A percentile compares a stretch with the other conserved stretches of the same genome.
These are phyloP conservation scores for Castanea sativa DNA, from an alignment of 306 rosid species.

Conservation along the genomic window DNA sequence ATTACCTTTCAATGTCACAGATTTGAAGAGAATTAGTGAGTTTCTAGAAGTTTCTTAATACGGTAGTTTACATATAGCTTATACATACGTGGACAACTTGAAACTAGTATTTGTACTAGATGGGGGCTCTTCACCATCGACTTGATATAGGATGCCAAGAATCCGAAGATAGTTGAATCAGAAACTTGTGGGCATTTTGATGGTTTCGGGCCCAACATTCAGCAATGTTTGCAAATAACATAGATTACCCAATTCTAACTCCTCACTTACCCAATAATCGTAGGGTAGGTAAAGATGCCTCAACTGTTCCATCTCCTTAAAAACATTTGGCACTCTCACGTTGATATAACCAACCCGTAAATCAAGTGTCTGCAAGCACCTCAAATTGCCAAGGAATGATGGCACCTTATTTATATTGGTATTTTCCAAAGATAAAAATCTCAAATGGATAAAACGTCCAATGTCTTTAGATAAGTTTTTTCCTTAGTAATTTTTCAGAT, in stretches of 20 bases:
- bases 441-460: constrained; percentile 8
- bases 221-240: too few relatives aligned
- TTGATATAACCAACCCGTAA: not conserved
- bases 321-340: not conserved
- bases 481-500: fast-evolving
- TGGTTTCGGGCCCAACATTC: too few relatives aligned
- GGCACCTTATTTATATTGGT: not conserved
- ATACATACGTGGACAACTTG: too few relatives aligned
- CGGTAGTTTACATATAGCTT: too few relatives aligned
- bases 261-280: too few relatives aligned
- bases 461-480: not conserved
- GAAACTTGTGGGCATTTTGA: too few relatives aligned
- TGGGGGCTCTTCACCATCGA: not conserved
- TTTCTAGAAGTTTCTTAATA: too few relatives aligned
- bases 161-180: too few relatives aligned
- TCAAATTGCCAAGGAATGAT: not conserved
- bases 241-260: too few relatives aligned
- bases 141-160: too few relatives aligned
- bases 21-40: too few relatives aligned
- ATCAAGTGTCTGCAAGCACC: not conserved
- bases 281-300: not conserved
- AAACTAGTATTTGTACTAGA: not conserved
- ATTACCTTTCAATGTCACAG: not conserved
- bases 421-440: not conserved
- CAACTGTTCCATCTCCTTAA: not conserved